Base-by-base conservation (phyloP, 768 basidiomycete genomes). In the Rhizopogon roseolus region DNA sequence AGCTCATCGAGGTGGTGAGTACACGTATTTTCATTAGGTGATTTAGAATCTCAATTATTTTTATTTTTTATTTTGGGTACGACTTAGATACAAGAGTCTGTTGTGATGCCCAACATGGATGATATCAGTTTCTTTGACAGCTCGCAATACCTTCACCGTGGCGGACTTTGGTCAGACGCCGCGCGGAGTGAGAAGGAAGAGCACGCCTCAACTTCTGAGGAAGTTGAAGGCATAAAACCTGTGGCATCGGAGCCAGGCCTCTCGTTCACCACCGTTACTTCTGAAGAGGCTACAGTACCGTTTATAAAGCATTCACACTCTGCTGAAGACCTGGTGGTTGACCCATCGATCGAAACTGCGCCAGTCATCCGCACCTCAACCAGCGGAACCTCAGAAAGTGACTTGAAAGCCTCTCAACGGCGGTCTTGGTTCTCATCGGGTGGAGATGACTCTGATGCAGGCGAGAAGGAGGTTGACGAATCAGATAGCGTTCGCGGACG, bases 21-120 rank as follows among this genome's bases (percentile, higher is more conserved):
- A 75, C 66, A 48, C 41, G 11, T 42, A 6, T 27, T 34, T 10
- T 32, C 42, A 25, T 14, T 57, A 4, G 10, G 16, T 40, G 14
- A 22, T 17, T 8, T n/a, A 28, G 6, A n/a, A 11, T 65, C 92
- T 90, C n/a, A 86, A 93, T 50, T 81, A 49, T 81, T 50, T n/a
- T 28, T 29, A 4, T 13, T n/a, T n/a, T 22, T 22, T 22, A 22
- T 22, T 22, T 22, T 22, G 22, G 22, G 22, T 25, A 43, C 17
- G 29, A 39, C 29, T 13, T 62, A 98, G 95, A 90, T 98, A 54
- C 80, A 84, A 61, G 96, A 99, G 60, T 94, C 94, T 0, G 81
- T 98, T 17, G 97, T 99, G 17, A 73, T 95, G 66, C 97, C 97
- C 5, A 92, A 97, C 71, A 97, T 98, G 93, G 97, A 99, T 67